These are phyloP conservation scores for Fonsecaea monophora DNA, from an alignment of 2,329 filamentous ascomycete species.

Conservation along the genomic window DNA sequence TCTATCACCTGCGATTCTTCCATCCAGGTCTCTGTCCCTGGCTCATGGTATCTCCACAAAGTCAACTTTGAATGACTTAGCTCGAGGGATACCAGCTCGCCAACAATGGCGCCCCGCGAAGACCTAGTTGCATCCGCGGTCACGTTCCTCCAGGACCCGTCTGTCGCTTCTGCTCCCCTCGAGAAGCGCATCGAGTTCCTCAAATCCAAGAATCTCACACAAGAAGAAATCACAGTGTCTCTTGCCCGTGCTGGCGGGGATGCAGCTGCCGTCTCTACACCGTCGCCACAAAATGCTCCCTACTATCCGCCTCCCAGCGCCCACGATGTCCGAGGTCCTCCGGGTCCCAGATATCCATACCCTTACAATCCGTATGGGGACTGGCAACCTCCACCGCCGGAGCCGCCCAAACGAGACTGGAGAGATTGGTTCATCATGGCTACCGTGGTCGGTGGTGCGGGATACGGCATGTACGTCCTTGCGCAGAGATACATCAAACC, in stretches of 20 bases:
- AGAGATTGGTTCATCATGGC: slow-evolving; percentile 99
- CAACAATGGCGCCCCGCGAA: slow-evolving; percentile 83
- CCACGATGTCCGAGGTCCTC: slow-evolving; percentile 44
- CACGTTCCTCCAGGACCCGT: slow-evolving; percentile 90
- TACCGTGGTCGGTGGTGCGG: slow-evolving; percentile 86
- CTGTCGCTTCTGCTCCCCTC: slow-evolving; percentile 83
- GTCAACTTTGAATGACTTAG: slow-evolving; percentile 3
- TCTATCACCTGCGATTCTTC: background rate
- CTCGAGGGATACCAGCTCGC: background rate
- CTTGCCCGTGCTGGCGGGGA: slow-evolving; percentile 65
- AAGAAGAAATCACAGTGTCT: slow-evolving; percentile 89
- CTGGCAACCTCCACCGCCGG: slow-evolving; percentile 60
- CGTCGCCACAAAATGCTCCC: slow-evolving; percentile 51
- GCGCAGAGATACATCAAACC: slow-evolving; percentile 94
- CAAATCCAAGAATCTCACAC: slow-evolving; percentile 94
- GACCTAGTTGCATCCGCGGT: slow-evolving; percentile 84
- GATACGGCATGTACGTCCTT: slow-evolving; percentile 86
- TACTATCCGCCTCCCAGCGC: slow-evolving; percentile 54
- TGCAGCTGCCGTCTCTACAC: slow-evolving; percentile 53
- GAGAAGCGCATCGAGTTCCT: slow-evolving; percentile 93
- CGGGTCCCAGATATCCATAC: slow-evolving; percentile 54
- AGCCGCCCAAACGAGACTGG: slow-evolving; percentile 85
- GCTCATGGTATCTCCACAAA: background rate
- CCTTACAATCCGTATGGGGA: slow-evolving; percentile 60
- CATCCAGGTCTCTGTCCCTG: background rate